Conservation (phyloP, 352 stramenopile genomes). For the Phytophthora idaei region DNA sequence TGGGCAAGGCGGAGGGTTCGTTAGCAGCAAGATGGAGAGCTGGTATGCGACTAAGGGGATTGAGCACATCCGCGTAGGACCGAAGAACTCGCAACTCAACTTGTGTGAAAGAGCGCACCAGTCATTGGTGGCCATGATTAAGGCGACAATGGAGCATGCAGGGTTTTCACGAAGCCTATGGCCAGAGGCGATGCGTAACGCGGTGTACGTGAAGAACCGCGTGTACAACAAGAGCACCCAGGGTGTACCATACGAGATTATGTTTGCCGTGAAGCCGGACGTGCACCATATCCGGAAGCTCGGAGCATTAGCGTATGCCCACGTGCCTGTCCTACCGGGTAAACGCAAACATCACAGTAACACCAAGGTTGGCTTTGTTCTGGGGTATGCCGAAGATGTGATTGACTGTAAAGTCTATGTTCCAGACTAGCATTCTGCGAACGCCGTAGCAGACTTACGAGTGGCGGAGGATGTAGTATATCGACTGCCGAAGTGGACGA, state of each 20-base stretch:
- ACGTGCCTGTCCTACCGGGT: not conserved
- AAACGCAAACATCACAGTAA: not conserved
- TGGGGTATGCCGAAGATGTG: not conserved
- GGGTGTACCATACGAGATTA: not conserved
- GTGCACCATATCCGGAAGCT: constrained; percentile 1
- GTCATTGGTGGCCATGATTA: not conserved
- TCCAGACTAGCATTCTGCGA: not conserved
- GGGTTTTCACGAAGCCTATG: not conserved
- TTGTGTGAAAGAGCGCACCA: not conserved
- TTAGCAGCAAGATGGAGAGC: not conserved
- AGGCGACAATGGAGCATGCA: not conserved
- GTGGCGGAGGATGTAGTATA: not conserved
- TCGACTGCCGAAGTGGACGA: not conserved
- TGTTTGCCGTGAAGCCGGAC: not conserved
- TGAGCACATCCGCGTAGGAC: not conserved
- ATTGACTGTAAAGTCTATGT: not conserved
- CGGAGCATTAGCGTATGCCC: not conserved
- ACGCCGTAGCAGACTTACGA: not conserved
- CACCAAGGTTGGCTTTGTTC: not conserved
- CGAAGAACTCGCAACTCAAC: not conserved
- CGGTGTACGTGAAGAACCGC: not conserved
- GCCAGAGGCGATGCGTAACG: not conserved
- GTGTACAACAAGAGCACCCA: not conserved
- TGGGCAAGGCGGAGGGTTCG: not conserved
- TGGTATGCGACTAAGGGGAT: not conserved